Percentiles rank a stretch among this genome's conserved stretches.
phyloP scores from a whole-genome alignment of 371 early-diverging fungal genomes.

The Mucor velutinosus region DNA sequence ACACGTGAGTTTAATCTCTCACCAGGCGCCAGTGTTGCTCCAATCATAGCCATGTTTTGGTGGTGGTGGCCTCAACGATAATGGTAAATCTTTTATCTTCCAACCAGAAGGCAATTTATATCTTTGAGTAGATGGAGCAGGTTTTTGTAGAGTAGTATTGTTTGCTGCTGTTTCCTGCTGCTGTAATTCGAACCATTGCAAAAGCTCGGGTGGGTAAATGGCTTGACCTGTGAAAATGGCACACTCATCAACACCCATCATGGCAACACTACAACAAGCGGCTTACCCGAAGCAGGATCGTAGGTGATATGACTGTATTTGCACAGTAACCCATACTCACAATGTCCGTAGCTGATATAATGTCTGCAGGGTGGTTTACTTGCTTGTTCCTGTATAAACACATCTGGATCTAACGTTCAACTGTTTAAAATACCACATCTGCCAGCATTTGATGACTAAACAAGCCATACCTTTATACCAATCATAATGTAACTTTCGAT shows the following conservation, averaged over 20 bases:
- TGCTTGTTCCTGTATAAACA: conserved; percentile 35
- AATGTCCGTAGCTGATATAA: conserved; percentile 29
- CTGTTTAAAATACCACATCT: background rate
- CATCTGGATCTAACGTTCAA: conserved; percentile 26
- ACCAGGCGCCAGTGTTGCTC: conserved; percentile 32
- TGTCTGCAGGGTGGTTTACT: conserved; percentile 43
- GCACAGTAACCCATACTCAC: conserved; percentile 42
- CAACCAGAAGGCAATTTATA: conserved; percentile 43
- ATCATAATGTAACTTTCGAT: conserved; percentile 45
- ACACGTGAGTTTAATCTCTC: background rate
- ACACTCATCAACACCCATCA: too few species aligned
- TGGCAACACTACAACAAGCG: background rate
- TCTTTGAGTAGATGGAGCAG: background rate
- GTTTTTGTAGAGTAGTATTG: background rate
- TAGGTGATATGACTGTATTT: conserved; percentile 39
- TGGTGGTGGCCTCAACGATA: conserved; percentile 45
- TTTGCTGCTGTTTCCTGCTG: conserved; percentile 1
- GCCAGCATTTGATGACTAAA: background rate
- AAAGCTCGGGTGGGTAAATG: conserved; percentile 30
- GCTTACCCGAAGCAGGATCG: conserved; percentile 19
- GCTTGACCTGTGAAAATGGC: conserved; percentile 2
- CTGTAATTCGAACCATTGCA: conserved; percentile 35
- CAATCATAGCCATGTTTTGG: conserved; percentile 32
- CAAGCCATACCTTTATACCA: conserved; percentile 41
- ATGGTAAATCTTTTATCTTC: conserved; percentile 44